Conservation (phyloP, 2,329 filamentous ascomycete genomes). For the Aspergillus pseudotamarii region DNA sequence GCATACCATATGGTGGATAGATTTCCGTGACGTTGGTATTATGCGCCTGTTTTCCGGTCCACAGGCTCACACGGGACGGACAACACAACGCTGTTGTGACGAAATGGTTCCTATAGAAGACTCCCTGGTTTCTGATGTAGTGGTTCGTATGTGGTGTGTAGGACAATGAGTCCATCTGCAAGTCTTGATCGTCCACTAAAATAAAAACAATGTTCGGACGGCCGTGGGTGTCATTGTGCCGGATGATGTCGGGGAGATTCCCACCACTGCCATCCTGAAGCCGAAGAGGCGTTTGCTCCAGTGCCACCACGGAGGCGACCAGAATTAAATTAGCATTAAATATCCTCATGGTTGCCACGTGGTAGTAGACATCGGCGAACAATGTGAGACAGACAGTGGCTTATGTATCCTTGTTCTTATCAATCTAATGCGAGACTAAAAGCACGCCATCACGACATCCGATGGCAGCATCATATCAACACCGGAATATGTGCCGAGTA, state of each 20-base stretch:
- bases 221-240: background rate
- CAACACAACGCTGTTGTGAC: constrained; percentile 68
- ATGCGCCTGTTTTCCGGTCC: constrained; percentile 66
- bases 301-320: background rate
- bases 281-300: background rate
- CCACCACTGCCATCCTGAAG: background rate
- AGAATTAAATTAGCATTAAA: background rate
- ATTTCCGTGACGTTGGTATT: constrained; percentile 69
- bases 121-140: constrained; percentile 59
- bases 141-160: constrained; percentile 61
- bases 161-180: constrained; percentile 60
- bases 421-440: background rate
- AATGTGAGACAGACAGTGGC: background rate
- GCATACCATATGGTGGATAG: constrained; percentile 50
- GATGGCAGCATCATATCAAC: background rate
- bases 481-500: background rate
- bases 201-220: constrained; percentile 65
- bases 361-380: background rate
- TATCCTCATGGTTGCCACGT: background rate
- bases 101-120: constrained; percentile 63
- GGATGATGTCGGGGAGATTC: background rate
- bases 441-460: background rate
- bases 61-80: constrained; percentile 64
- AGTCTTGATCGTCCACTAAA: constrained; percentile 67
- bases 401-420: background rate